Evolutionary conservation across 805 yeast genomes (phyloP).

Genomic region (Yarrowia sp.): DNA sequence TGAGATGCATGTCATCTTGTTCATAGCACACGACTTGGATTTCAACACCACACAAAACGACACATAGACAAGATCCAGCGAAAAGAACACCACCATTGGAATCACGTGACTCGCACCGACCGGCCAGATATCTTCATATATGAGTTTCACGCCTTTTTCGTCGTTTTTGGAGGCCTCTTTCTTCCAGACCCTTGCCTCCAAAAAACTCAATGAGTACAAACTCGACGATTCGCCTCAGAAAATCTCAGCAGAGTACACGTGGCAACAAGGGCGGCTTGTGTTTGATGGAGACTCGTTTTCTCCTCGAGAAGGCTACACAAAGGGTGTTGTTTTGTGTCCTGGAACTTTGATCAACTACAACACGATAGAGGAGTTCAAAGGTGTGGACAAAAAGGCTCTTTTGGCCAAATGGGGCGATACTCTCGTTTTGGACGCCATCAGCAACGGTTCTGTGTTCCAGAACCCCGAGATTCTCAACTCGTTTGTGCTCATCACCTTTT

Average conservation of each 20-base stretch:
- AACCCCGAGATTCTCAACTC: conserved; percentile 54
- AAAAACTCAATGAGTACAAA: conserved; percentile 76
- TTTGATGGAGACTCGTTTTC: conserved; percentile 44
- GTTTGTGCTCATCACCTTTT: conserved; percentile 69
- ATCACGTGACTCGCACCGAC: too few species aligned
- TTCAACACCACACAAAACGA: too few species aligned
- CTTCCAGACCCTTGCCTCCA: conserved; percentile 73
- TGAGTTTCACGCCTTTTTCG: conserved; percentile 58
- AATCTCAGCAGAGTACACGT: conserved; percentile 19
- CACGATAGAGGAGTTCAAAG: conserved; percentile 85
- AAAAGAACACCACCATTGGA: too few species aligned
- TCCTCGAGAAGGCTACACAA: conserved; percentile 39
- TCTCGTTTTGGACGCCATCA: conserved; percentile 47
- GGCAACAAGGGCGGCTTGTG: conserved; percentile 23
- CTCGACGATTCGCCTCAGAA: conserved; percentile 55
- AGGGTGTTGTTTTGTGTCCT: conserved; percentile 45
- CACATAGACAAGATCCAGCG: too few species aligned
- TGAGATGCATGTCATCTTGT: not conserved
- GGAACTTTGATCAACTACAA: conserved; percentile 69
- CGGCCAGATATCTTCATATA: not conserved
- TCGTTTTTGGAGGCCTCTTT: conserved; percentile 88
- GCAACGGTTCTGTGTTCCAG: conserved; percentile 50
- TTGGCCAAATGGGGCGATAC: conserved; percentile 55
- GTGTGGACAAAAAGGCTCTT: conserved; percentile 65
- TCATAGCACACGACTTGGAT: not conserved